These are phyloP conservation scores for Tetracentron sinense DNA, from an alignment of 164 flowering plant species.

Conservation along the genomic window DNA sequence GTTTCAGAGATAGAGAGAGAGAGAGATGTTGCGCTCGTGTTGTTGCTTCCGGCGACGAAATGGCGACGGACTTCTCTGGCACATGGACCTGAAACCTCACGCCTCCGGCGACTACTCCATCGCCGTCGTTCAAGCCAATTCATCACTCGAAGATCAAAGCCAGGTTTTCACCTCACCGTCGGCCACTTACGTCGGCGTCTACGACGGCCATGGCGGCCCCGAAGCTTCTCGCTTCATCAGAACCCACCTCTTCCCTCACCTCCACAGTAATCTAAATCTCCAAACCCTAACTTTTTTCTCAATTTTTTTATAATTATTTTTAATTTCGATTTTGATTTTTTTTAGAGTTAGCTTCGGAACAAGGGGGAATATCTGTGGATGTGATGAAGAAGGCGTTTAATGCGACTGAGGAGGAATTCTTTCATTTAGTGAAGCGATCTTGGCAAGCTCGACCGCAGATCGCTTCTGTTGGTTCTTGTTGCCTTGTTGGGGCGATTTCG, in stretches of 20 bases:
- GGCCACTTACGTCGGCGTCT: slow-evolving; percentile 42
- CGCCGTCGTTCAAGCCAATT: slow-evolving; percentile 62
- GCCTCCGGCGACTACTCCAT: slow-evolving; percentile 58
- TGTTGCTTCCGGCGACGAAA: slow-evolving; percentile 29
- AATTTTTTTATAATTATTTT: background rate
- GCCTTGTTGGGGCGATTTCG: slow-evolving; percentile 58
- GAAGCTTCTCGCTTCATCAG: slow-evolving; percentile 45
- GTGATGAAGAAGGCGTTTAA: slow-evolving; percentile 41
- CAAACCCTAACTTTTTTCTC: background rate
- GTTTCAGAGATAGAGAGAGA: slow-evolving; percentile 7
- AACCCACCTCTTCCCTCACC: slow-evolving; percentile 31
- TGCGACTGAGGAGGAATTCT: slow-evolving; percentile 40
- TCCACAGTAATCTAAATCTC: slow-evolving; percentile 32
- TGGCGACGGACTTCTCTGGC: slow-evolving; percentile 47
- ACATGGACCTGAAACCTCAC: slow-evolving; percentile 44
- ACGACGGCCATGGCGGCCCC: slow-evolving; percentile 55
- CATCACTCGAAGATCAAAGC: slow-evolving; percentile 48
- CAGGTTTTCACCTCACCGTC: slow-evolving; percentile 42
- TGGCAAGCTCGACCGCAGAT: slow-evolving; percentile 45
- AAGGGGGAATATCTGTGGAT: slow-evolving; percentile 42
- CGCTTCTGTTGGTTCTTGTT: slow-evolving; percentile 71
- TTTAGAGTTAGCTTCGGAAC: slow-evolving; percentile 33
- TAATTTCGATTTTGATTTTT: background rate
- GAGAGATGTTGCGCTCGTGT: slow-evolving; percentile 21
- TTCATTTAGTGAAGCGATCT: slow-evolving; percentile 36